Base-by-base conservation (phyloP, 1,139 yeast species). In the Yamadazyma diospyri region DNA sequence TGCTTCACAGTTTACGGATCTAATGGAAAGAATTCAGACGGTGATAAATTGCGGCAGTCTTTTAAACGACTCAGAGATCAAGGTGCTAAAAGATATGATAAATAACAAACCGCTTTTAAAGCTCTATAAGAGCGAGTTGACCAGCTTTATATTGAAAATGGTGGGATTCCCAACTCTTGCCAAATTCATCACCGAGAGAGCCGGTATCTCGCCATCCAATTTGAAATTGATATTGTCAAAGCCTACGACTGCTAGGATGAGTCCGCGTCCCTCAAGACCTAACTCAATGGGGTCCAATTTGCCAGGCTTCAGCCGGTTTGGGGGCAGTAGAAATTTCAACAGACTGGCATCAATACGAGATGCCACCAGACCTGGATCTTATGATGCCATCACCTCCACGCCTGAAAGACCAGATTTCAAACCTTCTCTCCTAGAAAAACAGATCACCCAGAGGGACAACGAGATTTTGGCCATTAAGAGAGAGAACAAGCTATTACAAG, bases 1-100 rank as follows among this genome's bases (percentile, higher is more conserved):
- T 29, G 50, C 59, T 11, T 42, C 56, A 3, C 64, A 61, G 36
- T 47, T 64, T 3, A 37, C 44, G 7, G 48, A 45, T 4, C 43
- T 67, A 4, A 39, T 66, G 7, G 37, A 42, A 12, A 60, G 57
- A 38, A 45, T 68, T 21, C 61, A 63, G 36, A 28, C 34, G 5
- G 42, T 47, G 7, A 38, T 64, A 16, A 45, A 47, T 27, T 18
- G 18, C 5, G 30, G 30, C 14, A 36, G 42, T 12, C 33, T 64
- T 16, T 49, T 67, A 13, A 50, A 46, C 4, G 35, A 46, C 4
- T 50, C 51, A 4, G 72, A 67, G 37, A 30, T 43, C 5, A 39
- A 45, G 9, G 33, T 59, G 5, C 42, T 67, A 18, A 45, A 47
- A 23, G 50, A 46, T 31, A 58, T 63, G 52, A 48, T 55, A 15